A percentile compares a stretch with the other conserved stretches of the same genome.
Evolutionary conservation across 1,139 yeast genomes (phyloP).

Genomic region (Meyerozyma elateridarum): DNA sequence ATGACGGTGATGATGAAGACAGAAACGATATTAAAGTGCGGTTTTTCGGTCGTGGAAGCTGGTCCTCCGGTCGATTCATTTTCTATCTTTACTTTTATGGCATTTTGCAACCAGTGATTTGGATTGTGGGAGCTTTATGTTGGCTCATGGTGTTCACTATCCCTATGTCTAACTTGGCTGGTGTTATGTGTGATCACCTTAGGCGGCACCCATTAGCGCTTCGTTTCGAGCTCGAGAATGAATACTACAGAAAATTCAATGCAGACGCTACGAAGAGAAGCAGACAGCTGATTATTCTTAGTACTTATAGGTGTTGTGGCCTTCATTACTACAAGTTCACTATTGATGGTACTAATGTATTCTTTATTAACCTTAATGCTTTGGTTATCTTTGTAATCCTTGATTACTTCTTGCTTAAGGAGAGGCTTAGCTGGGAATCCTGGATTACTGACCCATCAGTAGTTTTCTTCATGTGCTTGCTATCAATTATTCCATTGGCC

Average conservation of each 20-base stretch:
- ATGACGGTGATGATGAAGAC: conserved; percentile 24
- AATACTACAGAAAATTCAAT: conserved; percentile 34
- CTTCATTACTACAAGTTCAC: conserved; percentile 92
- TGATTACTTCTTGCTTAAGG: conserved; percentile 66
- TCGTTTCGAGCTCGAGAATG: conserved; percentile 58
- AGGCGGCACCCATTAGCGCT: conserved; percentile 89
- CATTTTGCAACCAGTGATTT: conserved; percentile 63
- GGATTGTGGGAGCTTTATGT: conserved; percentile 52
- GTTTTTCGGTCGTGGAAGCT: conserved; percentile 86
- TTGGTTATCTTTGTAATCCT: conserved; percentile 79
- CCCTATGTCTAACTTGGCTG: conserved; percentile 81
- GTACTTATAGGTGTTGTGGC: conserved; percentile 92
- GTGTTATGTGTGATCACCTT: conserved; percentile 61
- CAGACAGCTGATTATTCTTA: conserved; percentile 49
- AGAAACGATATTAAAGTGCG: conserved; percentile 46
- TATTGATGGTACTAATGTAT: conserved; percentile 91
- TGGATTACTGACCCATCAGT: conserved; percentile 57
- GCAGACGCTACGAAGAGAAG: conserved; percentile 20
- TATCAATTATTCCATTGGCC: conserved; percentile 89
- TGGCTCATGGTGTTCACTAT: conserved; percentile 88
- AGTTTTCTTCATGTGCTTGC: conserved; percentile 70
- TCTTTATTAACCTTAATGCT: conserved; percentile 77
- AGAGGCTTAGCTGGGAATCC: conserved; percentile 40
- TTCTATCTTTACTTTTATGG: conserved; percentile 73
- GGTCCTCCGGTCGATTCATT: conserved; percentile 80